A percentile compares a stretch with the other conserved stretches of the same genome.
These are phyloP conservation scores for Aspergillus oerlinghausenensis DNA, from an alignment of 2,329 filamentous ascomycete genomes.

Conservation along the genomic window DNA sequence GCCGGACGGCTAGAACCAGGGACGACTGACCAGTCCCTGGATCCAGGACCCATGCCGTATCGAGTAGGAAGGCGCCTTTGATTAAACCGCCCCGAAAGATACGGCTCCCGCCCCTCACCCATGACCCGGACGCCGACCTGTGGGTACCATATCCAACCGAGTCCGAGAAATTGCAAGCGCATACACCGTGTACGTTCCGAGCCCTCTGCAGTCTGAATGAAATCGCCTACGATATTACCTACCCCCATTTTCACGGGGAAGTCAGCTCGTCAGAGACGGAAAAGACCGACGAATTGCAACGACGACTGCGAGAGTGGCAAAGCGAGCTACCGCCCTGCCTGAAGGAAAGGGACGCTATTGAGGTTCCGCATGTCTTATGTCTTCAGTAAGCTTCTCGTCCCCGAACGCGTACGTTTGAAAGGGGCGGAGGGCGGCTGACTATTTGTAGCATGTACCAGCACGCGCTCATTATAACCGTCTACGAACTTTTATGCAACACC, in stretches of 20 bases:
- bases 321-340: slow-evolving; percentile 10
- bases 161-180: slow-evolving; percentile 8
- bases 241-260: slow-evolving; percentile 12
- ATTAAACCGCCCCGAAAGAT: slow-evolving; percentile 15
- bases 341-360: slow-evolving; percentile 3
- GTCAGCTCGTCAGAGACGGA: slow-evolving; percentile 8
- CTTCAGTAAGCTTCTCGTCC: slow-evolving; percentile 16
- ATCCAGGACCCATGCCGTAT: slow-evolving; percentile 18
- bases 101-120: not conserved
- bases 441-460: slow-evolving; percentile 35
- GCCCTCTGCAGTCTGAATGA: slow-evolving; percentile 16
- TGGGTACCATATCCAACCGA: slow-evolving; percentile 21
- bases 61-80: slow-evolving; percentile 14
- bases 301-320: slow-evolving; percentile 15
- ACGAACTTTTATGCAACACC: slow-evolving; percentile 17
- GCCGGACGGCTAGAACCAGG: not conserved
- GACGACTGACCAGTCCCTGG: slow-evolving; percentile 5
- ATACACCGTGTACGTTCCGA: slow-evolving; percentile 16
- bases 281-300: slow-evolving; percentile 11
- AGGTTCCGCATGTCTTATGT: slow-evolving; percentile 19
- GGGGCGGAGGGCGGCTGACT: not conserved
- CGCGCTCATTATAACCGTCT: slow-evolving; percentile 32
- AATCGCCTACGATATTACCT: slow-evolving; percentile 17
- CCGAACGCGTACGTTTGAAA: not conserved
- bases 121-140: slow-evolving; percentile 11